Conservation (phyloP, 1,284 basidiomycete genomes). For the Pseudozyma hubeiensis region DNA sequence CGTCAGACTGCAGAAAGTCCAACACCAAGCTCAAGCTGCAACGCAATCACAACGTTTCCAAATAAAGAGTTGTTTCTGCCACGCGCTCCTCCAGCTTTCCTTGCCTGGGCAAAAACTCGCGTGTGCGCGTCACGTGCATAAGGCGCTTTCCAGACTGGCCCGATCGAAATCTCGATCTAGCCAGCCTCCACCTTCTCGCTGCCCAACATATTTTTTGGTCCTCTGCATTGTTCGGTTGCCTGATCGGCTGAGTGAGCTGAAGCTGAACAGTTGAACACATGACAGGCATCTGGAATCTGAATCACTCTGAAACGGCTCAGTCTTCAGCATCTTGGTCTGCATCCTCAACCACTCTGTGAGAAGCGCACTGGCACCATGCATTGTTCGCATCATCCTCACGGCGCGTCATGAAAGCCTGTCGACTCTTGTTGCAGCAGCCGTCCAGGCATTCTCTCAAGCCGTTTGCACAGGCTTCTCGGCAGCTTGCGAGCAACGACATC, state of each 20-base stretch:
- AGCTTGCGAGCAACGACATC: background rate
- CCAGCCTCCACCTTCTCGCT: conserved; percentile 12
- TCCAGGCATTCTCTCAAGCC: conserved; percentile 6
- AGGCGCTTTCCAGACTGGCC: background rate
- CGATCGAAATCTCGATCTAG: conserved; percentile 5
- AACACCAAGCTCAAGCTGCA: too few relatives aligned
- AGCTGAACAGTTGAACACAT: background rate
- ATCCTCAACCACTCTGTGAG: conserved; percentile 1
- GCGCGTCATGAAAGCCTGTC: conserved; percentile 28
- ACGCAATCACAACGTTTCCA: background rate
- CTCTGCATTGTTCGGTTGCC: too few relatives aligned
- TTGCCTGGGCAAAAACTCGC: conserved; percentile 5
- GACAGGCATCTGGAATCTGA: too few relatives aligned
- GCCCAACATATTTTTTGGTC: too few relatives aligned
- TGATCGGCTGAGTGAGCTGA: too few relatives aligned
- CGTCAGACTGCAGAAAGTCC: too few relatives aligned
- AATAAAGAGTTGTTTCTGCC: conserved; percentile 8
- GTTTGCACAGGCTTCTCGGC: conserved; percentile 1
- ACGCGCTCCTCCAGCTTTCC: conserved; percentile 14
- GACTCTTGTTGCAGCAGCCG: conserved; percentile 13
- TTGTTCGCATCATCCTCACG: background rate
- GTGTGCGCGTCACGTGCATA: conserved; percentile 27
- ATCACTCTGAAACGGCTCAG: too few relatives aligned
- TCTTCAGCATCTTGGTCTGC: too few relatives aligned
- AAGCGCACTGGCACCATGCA: conserved; percentile 13